phyloP scores from a whole-genome alignment of 192 early-diverging fungal species.

The Gonapodya sp. region DNA sequence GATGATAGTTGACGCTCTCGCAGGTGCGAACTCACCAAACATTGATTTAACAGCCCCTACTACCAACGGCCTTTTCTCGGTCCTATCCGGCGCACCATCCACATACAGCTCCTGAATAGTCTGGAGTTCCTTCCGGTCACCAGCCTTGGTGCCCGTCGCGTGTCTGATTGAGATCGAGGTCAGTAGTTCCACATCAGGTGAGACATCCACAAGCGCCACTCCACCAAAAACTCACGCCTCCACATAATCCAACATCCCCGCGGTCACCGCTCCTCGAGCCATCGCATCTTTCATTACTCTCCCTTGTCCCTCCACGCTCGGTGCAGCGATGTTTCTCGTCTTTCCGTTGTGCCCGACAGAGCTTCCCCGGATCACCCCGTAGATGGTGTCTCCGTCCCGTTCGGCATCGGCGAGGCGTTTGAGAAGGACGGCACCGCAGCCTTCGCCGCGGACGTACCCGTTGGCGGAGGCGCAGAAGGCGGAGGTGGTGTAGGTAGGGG shows the following conservation, averaged over 20 bases:
- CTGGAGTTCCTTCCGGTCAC: not conserved
- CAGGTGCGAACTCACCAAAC: not conserved
- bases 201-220: not conserved
- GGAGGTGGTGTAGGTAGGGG: conserved; percentile 20
- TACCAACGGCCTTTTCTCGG: not conserved
- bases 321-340: not conserved
- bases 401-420: conserved; percentile 24
- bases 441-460: conserved; percentile 28
- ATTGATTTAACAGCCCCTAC: conserved; percentile 2
- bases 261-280: not conserved
- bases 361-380: conserved; percentile 22
- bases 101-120: not conserved
- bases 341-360: conserved; percentile 26
- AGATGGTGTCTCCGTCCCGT: conserved; percentile 23
- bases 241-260: not conserved
- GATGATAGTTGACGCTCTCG: too few relatives aligned
- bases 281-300: not conserved
- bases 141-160: not conserved
- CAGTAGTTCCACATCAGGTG: too few relatives aligned
- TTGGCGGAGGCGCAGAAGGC: conserved; percentile 27
- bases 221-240: not conserved
- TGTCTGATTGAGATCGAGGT: too few relatives aligned
- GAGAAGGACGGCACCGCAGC: conserved; percentile 22
- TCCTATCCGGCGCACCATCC: not conserved
- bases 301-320: not conserved